Evolutionary conservation across 305 asterid species (phyloP), one percentile per base, ranked within the genome.

Genomic region (Euphrasia arctica): DNA sequence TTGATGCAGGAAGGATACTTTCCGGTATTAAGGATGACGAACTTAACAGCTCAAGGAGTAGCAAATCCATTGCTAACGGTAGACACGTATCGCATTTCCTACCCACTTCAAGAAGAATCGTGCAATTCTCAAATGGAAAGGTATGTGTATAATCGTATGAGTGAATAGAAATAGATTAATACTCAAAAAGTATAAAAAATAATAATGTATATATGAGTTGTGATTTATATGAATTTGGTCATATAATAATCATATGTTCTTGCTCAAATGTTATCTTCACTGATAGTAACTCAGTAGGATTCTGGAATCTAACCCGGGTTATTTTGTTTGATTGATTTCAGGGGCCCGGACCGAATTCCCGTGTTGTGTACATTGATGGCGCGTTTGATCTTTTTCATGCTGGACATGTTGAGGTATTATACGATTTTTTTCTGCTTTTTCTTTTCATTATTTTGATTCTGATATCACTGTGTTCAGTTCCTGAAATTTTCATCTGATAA

Each of bases 301-400:
- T 36, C 2, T 7, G 2, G 58, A 61, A 45, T 47, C 63, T 42
- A 78, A 52, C 11, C 15, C 43, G 51, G 68, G 13, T 73, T 31
- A 13, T 62, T 41, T 68, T 64, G 47, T 60, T 63, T 67, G 60
- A 59, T 68, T 70, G 58, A 59, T 68, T 70, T 52, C 81, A 92
- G 98, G 97, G 80, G 50, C 96, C 97, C 63, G 97, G 88, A 67
- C 97, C 95, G 25, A 87, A 87, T 80, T 85, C 95, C 49, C 85
- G 89, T 62, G 91, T 92, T 41, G 97, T 92, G 52, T 92, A 92
- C 83, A 92, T 92, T 60, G 98, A 92, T 72, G 98, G 98, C 48
- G 98, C 91, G 10, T 92, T 92, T 70, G 98, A 92, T 77, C 87
- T 89, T 72, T 92, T 89, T 63, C 98, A 92, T 75, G 97, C 98